Evolutionary conservation across 768 basidiomycete species (phyloP).

Genomic region (Ramaria sp.): DNA sequence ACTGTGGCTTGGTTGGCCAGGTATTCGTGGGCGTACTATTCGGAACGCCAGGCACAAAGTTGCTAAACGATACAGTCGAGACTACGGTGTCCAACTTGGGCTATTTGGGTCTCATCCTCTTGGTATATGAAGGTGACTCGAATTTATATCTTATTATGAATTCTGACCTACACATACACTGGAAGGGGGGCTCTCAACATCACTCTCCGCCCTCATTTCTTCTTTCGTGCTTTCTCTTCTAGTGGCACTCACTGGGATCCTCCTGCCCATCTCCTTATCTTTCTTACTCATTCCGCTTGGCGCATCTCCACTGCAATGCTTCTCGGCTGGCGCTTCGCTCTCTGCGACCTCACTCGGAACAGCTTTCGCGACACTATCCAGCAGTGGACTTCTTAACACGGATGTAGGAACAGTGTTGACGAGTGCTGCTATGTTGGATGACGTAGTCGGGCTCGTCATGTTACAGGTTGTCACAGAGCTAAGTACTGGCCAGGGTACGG

Average conservation of each 20-base stretch:
- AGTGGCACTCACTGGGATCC: conserved; percentile 43
- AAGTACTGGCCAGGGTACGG: conserved; percentile 13
- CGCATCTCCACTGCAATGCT: conserved; percentile 35
- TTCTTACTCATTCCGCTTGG: conserved; percentile 33
- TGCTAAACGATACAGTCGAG: conserved; percentile 23
- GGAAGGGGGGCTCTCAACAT: conserved; percentile 44
- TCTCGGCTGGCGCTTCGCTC: conserved; percentile 52
- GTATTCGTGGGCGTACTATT: conserved; percentile 46
- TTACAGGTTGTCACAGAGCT: conserved; percentile 41
- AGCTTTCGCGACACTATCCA: conserved; percentile 44
- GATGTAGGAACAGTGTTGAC: conserved; percentile 47
- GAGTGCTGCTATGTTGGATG: conserved; percentile 55
- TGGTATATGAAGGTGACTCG: conserved; percentile 36
- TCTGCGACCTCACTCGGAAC: conserved; percentile 60
- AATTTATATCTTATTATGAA: background rate
- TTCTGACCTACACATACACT: background rate
- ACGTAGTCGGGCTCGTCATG: conserved; percentile 51
- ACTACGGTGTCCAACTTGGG: background rate
- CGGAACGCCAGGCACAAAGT: conserved; percentile 38
- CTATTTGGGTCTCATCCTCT: conserved; percentile 30
- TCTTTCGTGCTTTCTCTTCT: conserved; percentile 37
- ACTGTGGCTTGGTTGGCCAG: conserved; percentile 42
- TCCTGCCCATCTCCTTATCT: conserved; percentile 38
- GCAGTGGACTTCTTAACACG: conserved; percentile 35
- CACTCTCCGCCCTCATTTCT: conserved; percentile 32